Evolutionary conservation across 2,329 filamentous ascomycete species (phyloP), one percentile per base, ranked within the genome.

Genomic region (Penicillium freii): DNA sequence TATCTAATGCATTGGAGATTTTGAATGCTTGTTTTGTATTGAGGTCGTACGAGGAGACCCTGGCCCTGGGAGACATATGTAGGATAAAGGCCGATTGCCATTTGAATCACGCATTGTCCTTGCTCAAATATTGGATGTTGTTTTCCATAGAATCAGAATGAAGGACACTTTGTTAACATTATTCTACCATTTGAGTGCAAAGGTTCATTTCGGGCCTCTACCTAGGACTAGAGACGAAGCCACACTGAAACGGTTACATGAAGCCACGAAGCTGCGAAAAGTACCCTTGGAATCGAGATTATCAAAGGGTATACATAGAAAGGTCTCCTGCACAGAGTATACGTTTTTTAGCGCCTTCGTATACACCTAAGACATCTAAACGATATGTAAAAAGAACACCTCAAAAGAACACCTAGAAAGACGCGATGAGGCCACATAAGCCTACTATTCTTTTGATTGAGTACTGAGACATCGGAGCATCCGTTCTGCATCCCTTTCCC

Each of bases 1-100:
- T n/a, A 66, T 67, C 54, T 67, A 46, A 62, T n/a, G 17, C 10
- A 11, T 44, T n/a, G 1, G 13, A 42, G 9, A 17, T 34, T 3
- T 40, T 46, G 17, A 17, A 11, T 19, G 9, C 21, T 19, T 13
- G 10, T 48, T n/a, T 23, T 56, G 42, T 42, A 5, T 29, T 36
- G 33, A 23, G 39, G 10, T n/a, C 7, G 29, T 49, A 15, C 11
- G 29, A 38, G 40, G 10, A 33, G 17, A 34, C 15, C 31, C 17
- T 11, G 7, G 39, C 15, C 31, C 17, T 11, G 7, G 39, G 9
- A 19, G n/a, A 23, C 7, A 31, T 39, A 5, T 31, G 15, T 23
- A 47, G 33, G n/a, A 38, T 23, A n/a, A 39, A 39, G 7, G 40
- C 21, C 21, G 0, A 27, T 52, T 11, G 15, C 23, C n/a, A 38